Conservation (phyloP, 768 basidiomycete genomes). For the Botryobasidium botryosum region DNA sequence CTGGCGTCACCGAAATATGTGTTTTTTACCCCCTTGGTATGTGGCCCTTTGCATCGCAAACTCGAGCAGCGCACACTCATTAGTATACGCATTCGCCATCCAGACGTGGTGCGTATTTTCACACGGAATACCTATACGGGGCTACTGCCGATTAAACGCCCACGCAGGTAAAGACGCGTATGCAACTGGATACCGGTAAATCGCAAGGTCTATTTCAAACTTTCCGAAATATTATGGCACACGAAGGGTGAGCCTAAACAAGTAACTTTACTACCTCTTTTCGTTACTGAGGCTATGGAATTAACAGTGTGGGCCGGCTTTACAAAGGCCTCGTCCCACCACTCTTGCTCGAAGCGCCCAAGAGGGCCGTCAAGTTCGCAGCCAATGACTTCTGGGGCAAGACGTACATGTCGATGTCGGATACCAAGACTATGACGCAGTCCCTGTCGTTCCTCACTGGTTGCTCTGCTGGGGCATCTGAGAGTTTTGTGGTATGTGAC, state of each 20-base stretch:
- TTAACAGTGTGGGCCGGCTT: conserved; percentile 49
- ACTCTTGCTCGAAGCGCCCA: conserved; percentile 88
- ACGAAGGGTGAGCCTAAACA: conserved; percentile 92
- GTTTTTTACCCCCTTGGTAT: conserved; percentile 82
- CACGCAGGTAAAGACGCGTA: conserved; percentile 49
- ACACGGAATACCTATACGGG: too few species aligned
- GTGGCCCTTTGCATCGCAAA: too few species aligned
- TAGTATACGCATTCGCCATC: too few species aligned
- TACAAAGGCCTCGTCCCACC: conserved; percentile 95
- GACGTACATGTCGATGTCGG: conserved; percentile 41
- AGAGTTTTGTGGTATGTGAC: conserved; percentile 62
- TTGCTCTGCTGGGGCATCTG: conserved; percentile 87
- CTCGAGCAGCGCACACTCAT: too few species aligned
- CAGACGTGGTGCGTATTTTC: too few species aligned
- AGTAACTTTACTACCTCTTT: too few species aligned
- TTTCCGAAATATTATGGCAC: conserved; percentile 62
- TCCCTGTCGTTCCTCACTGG: conserved; percentile 79
- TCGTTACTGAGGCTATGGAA: not conserved
- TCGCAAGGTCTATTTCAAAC: conserved; percentile 65
- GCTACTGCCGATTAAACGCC: too few species aligned
- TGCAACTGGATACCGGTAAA: conserved; percentile 89
- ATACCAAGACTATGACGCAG: conserved; percentile 76
- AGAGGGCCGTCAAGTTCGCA: conserved; percentile 84
- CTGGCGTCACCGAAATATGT: conserved; percentile 46
- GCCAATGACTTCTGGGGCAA: conserved; percentile 96